Base-by-base conservation (phyloP, 1,284 basidiomycete genomes). In the Baeospora myosura region DNA sequence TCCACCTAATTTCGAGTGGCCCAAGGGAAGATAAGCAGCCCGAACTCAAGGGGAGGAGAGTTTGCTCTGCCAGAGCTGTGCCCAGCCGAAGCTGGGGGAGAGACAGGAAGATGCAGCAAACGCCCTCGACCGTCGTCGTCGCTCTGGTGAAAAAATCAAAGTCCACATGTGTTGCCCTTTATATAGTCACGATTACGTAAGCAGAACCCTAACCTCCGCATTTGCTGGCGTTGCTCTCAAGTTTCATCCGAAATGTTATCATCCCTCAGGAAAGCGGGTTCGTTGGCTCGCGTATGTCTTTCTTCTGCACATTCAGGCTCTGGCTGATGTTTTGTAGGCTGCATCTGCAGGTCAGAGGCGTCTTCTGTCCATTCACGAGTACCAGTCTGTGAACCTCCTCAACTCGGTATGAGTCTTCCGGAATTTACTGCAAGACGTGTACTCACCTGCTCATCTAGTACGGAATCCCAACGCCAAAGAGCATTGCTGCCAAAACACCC, bases 321-420 rank as follows among this genome's bases (percentile, higher is more conserved):
- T 14, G 20, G 21, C 17, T 33, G 24, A 40, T 29, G 22, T 14
- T 21, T 29, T 29, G 44, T 25, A 85, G 81, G 65, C 69, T 62
- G 72, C 68, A 55, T 79, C 76, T 76, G 77, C 76, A 56, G 76
- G 81, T 61, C 92, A 95, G 77, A 89, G 76, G 71, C 89, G 95
- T 55, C 88, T 86, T 67, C 80, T 98, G 57, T 96, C 92, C 36
- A 95, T 99, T 59, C 95, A 99, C 70, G 95, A 99, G 72, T 92
- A 98, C 71, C 92, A 98, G 63, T 96, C 93, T 41, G 88, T 98
- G 65, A 82, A 86, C 55, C 74, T 98, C 38, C 79, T 98, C 56
- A 97, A 97, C 72, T 83, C 88, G 52, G 93, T 94, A 53, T 53
- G 73, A 8, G n/a, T n/a, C 10, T 16, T 7, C 7, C 8, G 8